Percentiles rank a stretch among this genome's conserved stretches.
Evolutionary conservation across 805 yeast species (phyloP).

Genomic region (Dipodascus geniculatus): DNA sequence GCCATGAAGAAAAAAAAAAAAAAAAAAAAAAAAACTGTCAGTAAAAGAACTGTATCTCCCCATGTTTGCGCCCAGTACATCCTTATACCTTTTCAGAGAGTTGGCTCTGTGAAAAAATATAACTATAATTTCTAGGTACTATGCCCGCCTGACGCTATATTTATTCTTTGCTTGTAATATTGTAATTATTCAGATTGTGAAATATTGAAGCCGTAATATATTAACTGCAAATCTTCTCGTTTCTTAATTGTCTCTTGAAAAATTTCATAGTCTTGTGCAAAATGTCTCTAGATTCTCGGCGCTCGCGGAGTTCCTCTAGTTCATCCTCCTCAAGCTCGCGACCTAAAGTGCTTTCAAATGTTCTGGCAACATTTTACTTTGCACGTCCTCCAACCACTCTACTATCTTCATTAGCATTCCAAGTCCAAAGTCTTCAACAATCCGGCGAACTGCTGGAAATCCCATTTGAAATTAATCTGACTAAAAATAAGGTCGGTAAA

Average conservation of each 20-base stretch:
- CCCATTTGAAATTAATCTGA: not conserved
- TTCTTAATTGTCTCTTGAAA: too few species aligned
- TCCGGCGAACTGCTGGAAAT: constrained; percentile 3
- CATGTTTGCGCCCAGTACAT: too few species aligned
- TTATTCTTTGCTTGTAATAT: too few species aligned
- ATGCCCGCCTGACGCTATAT: not conserved
- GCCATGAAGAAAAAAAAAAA: too few species aligned
- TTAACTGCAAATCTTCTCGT: too few species aligned
- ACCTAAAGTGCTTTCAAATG: not conserved
- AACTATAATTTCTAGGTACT: not conserved
- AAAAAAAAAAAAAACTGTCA: too few species aligned
- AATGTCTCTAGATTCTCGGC: too few species aligned
- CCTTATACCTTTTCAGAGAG: not conserved
- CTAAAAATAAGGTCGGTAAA: not conserved
- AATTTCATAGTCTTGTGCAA: too few species aligned
- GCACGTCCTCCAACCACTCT: not conserved
- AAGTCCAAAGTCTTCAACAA: not conserved
- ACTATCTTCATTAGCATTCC: not conserved
- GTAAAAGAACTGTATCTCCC: too few species aligned
- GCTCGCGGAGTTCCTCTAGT: not conserved
- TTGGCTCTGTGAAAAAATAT: not conserved
- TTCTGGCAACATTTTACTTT: not conserved
- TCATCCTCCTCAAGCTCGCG: not conserved
- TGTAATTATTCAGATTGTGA: too few species aligned
- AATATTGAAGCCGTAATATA: too few species aligned